Evolutionary conservation across 2,329 filamentous ascomycete genomes (phyloP).

Genomic region (Bisporella sp.): DNA sequence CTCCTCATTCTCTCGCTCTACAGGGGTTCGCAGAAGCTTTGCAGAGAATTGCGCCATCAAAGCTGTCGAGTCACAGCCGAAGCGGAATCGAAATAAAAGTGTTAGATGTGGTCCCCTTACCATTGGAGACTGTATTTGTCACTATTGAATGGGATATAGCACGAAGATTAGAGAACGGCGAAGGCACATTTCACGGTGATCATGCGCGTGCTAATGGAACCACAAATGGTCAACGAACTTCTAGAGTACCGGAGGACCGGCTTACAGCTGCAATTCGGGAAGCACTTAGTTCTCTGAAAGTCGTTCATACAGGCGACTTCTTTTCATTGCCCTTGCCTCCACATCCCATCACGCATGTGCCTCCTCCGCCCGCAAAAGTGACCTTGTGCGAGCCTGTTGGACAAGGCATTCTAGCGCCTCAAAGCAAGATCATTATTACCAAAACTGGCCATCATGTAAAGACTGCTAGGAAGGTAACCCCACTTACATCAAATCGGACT

Average conservation of each 20-base stretch:
- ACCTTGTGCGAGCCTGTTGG: constrained; percentile 91
- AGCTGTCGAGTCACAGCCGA: constrained; percentile 63
- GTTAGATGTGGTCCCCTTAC: constrained; percentile 71
- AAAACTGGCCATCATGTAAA: constrained; percentile 51
- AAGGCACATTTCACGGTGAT: constrained; percentile 71
- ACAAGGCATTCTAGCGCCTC: constrained; percentile 71
- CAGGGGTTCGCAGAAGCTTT: constrained; percentile 73
- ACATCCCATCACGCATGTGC: constrained; percentile 80
- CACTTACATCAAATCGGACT: constrained; percentile 40
- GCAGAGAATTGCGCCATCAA: constrained; percentile 68
- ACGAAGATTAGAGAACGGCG: constrained; percentile 72
- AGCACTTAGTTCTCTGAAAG: constrained; percentile 62
- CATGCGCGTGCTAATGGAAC: constrained; percentile 40
- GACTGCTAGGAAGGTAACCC: constrained; percentile 39
- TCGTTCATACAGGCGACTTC: constrained; percentile 80
- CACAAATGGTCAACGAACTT: constrained; percentile 25
- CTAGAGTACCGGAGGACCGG: constrained; percentile 43
- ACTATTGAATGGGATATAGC: constrained; percentile 76
- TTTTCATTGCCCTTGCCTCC: constrained; percentile 70
- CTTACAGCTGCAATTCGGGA: constrained; percentile 63
- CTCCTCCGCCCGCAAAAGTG: constrained; percentile 78
- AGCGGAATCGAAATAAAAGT: constrained; percentile 78
- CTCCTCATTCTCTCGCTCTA: constrained; percentile 62
- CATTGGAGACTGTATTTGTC: constrained; percentile 80
- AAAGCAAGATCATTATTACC: constrained; percentile 78